These are phyloP conservation scores for Cercophora samala DNA, from an alignment of 495 filamentous ascomycete genomes.

Conservation along the genomic window DNA sequence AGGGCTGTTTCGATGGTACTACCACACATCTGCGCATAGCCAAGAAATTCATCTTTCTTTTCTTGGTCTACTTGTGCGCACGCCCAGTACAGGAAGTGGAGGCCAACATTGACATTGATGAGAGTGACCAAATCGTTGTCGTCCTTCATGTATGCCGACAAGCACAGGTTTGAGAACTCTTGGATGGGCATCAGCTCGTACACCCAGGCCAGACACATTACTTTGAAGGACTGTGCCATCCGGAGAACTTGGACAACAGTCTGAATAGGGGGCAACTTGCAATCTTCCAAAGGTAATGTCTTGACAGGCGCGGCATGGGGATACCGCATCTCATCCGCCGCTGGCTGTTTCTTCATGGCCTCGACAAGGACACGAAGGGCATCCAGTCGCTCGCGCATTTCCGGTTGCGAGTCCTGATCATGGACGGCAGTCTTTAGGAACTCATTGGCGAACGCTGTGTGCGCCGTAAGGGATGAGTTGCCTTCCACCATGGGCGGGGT, in stretches of 20 bases:
- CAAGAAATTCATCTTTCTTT: constrained; percentile 25
- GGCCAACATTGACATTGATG: constrained; percentile 52
- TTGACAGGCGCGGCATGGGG: constrained; percentile 14
- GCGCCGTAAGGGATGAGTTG: constrained; percentile 55
- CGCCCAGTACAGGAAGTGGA: constrained; percentile 55
- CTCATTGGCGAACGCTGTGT: constrained; percentile 59
- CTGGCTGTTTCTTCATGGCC: constrained; percentile 35
- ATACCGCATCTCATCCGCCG: constrained; percentile 25
- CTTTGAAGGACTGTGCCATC: constrained; percentile 12
- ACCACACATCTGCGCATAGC: constrained; percentile 46
- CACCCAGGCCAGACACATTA: constrained; percentile 31
- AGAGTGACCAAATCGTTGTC: constrained; percentile 50
- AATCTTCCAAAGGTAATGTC: constrained; percentile 5
- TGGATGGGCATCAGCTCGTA: constrained; percentile 44
- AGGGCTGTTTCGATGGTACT: constrained; percentile 55
- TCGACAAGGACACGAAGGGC: constrained; percentile 53
- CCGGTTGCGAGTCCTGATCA: constrained; percentile 38
- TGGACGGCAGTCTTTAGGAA: constrained; percentile 56
- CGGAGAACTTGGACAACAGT: constrained; percentile 21
- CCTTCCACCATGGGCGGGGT: constrained; percentile 49
- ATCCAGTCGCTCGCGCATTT: constrained; percentile 54
- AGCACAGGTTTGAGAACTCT: constrained; percentile 53
- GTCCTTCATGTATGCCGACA: constrained; percentile 55
- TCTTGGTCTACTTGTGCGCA: constrained; percentile 29
- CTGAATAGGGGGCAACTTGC: constrained; percentile 26